Evolutionary conservation across 2,329 filamentous ascomycete genomes (phyloP), one percentile per base, ranked within the genome.

Genomic region (Pyrenochaeta sp.): DNA sequence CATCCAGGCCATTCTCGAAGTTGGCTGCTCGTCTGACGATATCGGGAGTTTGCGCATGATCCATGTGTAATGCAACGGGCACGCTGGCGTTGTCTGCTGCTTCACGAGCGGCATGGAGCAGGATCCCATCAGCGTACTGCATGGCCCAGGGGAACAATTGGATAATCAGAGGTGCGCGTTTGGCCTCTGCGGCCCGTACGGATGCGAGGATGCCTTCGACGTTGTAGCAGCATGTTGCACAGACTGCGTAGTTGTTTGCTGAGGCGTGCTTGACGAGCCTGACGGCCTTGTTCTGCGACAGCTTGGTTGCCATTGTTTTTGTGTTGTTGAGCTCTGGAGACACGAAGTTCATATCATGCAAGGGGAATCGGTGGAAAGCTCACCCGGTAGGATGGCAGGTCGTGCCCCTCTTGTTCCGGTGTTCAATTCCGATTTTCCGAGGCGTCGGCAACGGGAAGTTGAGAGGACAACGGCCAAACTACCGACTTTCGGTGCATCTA

Each of bases 101-200:
- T 63, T 79, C 74, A 31, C 78, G 78, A 2, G 78, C 78, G 32
- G 78, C 74, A 46, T 80, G 78, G 23, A 81, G 68, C 49, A 81
- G 74, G 15, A 79, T 69, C 15, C 69, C 68, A 49, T 83, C 82
- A 3, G 86, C 86, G 76, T 89, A 90, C 58, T 87, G 78, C 46
- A 90, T 81, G 0, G 88, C 87, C 89, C 89, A 91, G 17, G 89
- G 89, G 75, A 91, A 91, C 61, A 91, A 84, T 21, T 89, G 85
- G 63, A 91, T 85, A 79, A 91, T 90, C 54, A 87, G 82, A 0
- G 89, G 88, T 0, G 87, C 88, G 41, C 79, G 79, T 56, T 87
- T 87, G 21, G 83, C 82, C 75, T 90, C 88, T 54, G 89, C 89
- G 7, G 89, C 89, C 61, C 83, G 83, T 41, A 90, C 85, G 3